Conservation (phyloP, 2,329 filamentous ascomycete species). For the Calonectria fujianensis region DNA sequence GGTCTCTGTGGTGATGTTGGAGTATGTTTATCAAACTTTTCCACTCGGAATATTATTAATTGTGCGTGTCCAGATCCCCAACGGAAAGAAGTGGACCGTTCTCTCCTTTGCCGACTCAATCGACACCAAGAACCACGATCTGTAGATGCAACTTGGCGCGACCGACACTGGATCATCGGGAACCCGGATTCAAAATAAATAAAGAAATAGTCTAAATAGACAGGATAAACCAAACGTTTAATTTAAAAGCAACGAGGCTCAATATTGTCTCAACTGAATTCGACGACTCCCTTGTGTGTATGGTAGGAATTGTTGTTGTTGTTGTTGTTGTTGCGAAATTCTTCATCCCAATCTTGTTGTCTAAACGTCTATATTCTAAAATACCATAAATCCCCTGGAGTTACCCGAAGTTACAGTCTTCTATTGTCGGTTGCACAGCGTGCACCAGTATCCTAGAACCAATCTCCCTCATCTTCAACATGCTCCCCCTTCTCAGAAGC, state of each 20-base stretch:
- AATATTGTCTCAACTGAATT: no score
- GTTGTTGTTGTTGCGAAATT: not conserved
- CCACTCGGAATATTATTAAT: not conserved
- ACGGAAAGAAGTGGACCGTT: not conserved
- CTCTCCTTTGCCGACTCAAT: not conserved
- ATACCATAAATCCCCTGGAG: not conserved
- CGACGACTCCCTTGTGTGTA: not conserved
- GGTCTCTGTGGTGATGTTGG: not conserved
- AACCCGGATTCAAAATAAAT: no score
- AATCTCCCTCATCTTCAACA: conserved; percentile 5
- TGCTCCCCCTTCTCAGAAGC: not conserved
- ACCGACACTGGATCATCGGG: not conserved
- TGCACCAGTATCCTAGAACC: not conserved
- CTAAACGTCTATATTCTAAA: not conserved
- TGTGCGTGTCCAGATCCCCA: not conserved
- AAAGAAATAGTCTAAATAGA: not conserved
- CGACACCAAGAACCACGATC: not conserved
- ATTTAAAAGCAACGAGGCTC: not conserved
- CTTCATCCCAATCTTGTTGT: not conserved
- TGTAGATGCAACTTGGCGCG: not conserved
- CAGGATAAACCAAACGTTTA: not conserved
- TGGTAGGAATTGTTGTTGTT: not conserved
- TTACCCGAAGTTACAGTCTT: not conserved
- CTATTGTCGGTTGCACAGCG: not conserved
- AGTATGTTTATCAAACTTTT: not conserved